Evolutionary conservation across 805 yeast species (phyloP).

Genomic region (Yamadazyma laniorum): DNA sequence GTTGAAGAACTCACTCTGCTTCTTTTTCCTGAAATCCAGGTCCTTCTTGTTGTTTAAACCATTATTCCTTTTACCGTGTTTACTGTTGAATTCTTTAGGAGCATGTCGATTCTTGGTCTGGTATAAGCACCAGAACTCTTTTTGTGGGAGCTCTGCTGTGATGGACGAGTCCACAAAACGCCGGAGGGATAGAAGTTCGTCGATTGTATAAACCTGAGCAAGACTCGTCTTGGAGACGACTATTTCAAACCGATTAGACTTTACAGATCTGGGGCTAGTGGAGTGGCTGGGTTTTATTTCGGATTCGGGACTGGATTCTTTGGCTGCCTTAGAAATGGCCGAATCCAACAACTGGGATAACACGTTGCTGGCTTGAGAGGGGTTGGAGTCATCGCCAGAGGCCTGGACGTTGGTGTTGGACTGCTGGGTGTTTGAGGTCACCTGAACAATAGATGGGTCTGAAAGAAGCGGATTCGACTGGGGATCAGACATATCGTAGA

Average conservation of each 20-base stretch:
- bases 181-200: conserved; percentile 8
- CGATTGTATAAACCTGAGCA: conserved; percentile 12
- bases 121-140: conserved; percentile 16
- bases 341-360: conserved; percentile 43
- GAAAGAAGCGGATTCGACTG: conserved; percentile 21
- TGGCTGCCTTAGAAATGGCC: conserved; percentile 48
- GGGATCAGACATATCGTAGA: conserved; percentile 9
- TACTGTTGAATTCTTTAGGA: conserved; percentile 12
- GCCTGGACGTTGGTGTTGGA: not conserved
- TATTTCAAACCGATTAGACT: conserved; percentile 8
- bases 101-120: conserved; percentile 1
- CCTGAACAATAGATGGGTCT: conserved; percentile 33
- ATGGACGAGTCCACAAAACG: conserved; percentile 4
- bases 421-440: conserved; percentile 4
- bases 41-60: conserved; percentile 5
- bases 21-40: conserved; percentile 6
- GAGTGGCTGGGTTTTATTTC: conserved; percentile 13
- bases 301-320: conserved; percentile 39
- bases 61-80: conserved; percentile 12
- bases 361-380: conserved; percentile 18
- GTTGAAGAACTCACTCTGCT: conserved; percentile 1
- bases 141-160: conserved; percentile 6
- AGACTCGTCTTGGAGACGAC: conserved; percentile 16
- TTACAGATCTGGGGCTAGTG: conserved; percentile 45
- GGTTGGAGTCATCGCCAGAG: not conserved